phyloP scores from a whole-genome alignment of 116 monocot species.

The Dioscorea cayenensis region DNA sequence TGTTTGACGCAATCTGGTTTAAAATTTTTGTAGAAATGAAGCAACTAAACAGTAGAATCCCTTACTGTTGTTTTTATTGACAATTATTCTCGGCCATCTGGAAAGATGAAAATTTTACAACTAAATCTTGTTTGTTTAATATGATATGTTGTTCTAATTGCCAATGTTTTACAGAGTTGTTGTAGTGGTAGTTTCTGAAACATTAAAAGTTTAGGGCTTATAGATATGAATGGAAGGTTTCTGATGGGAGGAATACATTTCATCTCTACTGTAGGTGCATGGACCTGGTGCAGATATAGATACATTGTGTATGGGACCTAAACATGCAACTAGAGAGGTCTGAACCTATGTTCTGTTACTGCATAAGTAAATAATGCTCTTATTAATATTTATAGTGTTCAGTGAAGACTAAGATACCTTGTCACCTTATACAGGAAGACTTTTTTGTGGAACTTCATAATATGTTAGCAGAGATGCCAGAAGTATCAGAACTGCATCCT shows the following conservation, averaged over 20 bases:
- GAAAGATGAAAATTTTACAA: background rate
- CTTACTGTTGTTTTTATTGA: background rate
- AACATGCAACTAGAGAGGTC: conserved; percentile 90
- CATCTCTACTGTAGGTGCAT: conserved; percentile 56
- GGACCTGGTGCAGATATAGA: conserved; percentile 99
- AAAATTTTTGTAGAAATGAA: background rate
- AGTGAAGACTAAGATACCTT: background rate
- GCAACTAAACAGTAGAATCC: background rate
- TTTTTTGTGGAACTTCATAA: conserved; percentile 75
- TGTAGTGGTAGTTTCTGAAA: no score
- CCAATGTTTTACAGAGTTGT: no score
- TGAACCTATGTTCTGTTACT: background rate
- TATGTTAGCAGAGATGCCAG: conserved; percentile 82
- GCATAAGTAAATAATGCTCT: background rate
- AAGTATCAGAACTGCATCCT: conserved; percentile 86
- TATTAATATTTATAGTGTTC: background rate
- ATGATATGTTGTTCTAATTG: no score
- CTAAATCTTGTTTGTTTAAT: no score
- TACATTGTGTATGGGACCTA: conserved; percentile 89
- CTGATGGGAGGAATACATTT: background rate
- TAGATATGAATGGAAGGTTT: background rate
- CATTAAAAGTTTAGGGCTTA: no score
- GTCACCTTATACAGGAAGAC: conserved; percentile 58
- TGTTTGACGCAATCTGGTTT: background rate
- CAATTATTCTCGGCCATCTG: background rate